Evolutionary conservation across 495 filamentous ascomycete genomes (phyloP).

Genomic region (Penicillium simplicissimum): DNA sequence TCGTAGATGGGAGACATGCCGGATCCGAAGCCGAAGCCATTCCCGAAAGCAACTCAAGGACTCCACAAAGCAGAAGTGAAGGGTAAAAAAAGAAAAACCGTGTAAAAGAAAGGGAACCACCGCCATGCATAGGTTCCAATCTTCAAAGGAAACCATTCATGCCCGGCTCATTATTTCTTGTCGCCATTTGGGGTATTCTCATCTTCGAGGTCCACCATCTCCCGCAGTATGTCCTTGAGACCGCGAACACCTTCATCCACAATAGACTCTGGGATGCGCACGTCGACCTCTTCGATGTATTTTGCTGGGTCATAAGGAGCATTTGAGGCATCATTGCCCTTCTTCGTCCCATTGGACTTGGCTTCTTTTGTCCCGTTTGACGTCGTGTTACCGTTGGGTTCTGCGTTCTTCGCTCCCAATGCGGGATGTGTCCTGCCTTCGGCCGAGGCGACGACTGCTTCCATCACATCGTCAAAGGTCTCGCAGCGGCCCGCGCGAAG

Average conservation of each 20-base stretch:
- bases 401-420: constrained; percentile 20
- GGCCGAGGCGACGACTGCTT: constrained; percentile 45
- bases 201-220: constrained; percentile 50
- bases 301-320: constrained; percentile 25
- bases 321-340: constrained; percentile 21
- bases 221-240: constrained; percentile 50
- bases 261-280: constrained; percentile 43
- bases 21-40: constrained; percentile 17
- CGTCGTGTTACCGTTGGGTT: constrained; percentile 20
- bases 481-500: constrained; percentile 49
- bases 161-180: constrained; percentile 21
- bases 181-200: constrained; percentile 37
- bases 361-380: constrained; percentile 28
- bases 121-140: constrained; percentile 26
- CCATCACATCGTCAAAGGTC: constrained; percentile 50
- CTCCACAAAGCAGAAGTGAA: constrained; percentile 16
- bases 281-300: constrained; percentile 42
- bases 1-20: constrained; percentile 21
- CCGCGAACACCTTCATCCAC: constrained; percentile 49
- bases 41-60: constrained; percentile 22
- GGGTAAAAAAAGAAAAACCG: not conserved
- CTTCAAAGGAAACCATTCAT: constrained; percentile 4
- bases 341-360: constrained; percentile 29
- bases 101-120: constrained; percentile 8
- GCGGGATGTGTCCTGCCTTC: constrained; percentile 39